Percentiles rank a stretch among this genome's conserved stretches.
These are phyloP conservation scores for Quercus tomentella DNA, from an alignment of 331 rosid genomes.

Conservation along the genomic window DNA sequence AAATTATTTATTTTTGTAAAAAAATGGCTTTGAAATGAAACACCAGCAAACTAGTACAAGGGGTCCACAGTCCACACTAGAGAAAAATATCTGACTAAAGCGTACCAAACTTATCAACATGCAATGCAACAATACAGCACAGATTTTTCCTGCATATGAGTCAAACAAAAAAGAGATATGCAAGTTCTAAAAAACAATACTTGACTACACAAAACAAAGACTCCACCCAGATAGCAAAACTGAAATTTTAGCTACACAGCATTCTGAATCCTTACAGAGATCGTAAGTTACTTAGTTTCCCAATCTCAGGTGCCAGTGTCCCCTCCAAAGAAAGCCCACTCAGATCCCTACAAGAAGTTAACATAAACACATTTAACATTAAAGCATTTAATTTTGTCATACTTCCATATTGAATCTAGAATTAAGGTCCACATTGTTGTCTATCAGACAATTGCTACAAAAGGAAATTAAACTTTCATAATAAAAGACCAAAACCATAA, in stretches of 20 bases:
- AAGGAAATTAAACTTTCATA: background rate
- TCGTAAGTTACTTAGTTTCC: slow-evolving; percentile 57
- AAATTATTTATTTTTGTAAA: background rate
- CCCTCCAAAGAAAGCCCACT: slow-evolving; percentile 71
- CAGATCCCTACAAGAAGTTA: slow-evolving; percentile 54
- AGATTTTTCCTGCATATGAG: background rate
- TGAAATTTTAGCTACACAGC: background rate
- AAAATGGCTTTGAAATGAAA: background rate
- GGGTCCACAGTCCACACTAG: background rate
- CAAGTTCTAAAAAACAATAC: background rate
- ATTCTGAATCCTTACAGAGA: slow-evolving; percentile 56
- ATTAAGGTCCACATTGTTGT: background rate
- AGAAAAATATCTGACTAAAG: background rate
- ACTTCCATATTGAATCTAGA: background rate
- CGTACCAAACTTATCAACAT: background rate
- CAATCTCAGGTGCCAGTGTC: slow-evolving; percentile 78
- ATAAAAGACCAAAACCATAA: background rate
- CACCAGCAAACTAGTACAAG: background rate
- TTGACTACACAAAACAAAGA: background rate
- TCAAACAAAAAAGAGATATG: background rate
- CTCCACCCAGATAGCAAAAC: background rate
- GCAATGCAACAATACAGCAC: background rate
- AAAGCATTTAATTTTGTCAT: background rate
- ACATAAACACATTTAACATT: slow-evolving; percentile 16
- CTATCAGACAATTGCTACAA: background rate